Evolutionary conservation across 306 rosid species (phyloP), one percentile per base, ranked within the genome.

Genomic region (Dalbergia oliveri): DNA sequence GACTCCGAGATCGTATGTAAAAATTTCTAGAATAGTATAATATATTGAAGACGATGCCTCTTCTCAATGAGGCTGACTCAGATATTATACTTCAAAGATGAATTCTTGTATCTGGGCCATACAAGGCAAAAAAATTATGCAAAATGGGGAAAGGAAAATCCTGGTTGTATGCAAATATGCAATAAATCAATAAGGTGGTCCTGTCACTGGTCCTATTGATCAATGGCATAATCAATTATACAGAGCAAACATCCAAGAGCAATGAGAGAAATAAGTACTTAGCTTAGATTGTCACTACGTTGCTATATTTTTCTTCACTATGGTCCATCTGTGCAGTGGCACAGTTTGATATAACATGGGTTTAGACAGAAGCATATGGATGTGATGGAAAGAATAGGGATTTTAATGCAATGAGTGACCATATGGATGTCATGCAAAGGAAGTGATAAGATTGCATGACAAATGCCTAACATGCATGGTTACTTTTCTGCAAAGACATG

Each of bases 261-360:
- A 84, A 85, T 73, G 23, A 58, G 69, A 58, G 69, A 56, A 81
- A 86, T 73, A 81, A 59, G 77, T 63, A 79, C 84, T 58, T 69
- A 81, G 54, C 79, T 59, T 56, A 73, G 67, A 70, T 87, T 87
- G 88, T 88, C 91, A 80, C 83, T 31, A 72, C 50, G 64, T 68
- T 76, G 19, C 66, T 37, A 66, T 56, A 54, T 68, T 86, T 86
- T 81, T 76, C 74, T 78, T 81, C 76, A 62, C 65, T 75, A 82
- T 86, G 89, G 92, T 83, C 93, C 89, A 89, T 79, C 35, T 33
- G 4, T 65, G 82, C 81, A 57, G 81, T 76, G 35, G 12, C 63
- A 80, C 73, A 33, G 26, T 68, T 11, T 47, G 66, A 53, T 58
- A 67, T 1, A 59, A 37, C 70, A 84, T 54, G 76, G 74, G 79